These are phyloP conservation scores for Alternaria hordeiaustralica DNA, from an alignment of 2,329 filamentous ascomycete species.

Conservation along the genomic window DNA sequence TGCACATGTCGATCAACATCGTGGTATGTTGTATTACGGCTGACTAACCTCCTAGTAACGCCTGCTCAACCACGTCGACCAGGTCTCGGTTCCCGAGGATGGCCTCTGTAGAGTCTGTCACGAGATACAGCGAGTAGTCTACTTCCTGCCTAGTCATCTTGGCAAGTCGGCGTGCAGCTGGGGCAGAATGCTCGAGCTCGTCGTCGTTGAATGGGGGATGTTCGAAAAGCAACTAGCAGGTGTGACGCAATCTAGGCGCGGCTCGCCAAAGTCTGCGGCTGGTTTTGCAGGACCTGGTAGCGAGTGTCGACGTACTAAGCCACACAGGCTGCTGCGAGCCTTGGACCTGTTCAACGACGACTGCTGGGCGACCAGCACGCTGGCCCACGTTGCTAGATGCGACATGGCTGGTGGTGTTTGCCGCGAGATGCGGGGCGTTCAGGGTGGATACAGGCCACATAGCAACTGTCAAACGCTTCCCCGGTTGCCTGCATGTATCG, in stretches of 20 bases:
- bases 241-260: constrained; percentile 8
- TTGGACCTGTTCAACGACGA: not conserved
- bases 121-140: constrained; percentile 86
- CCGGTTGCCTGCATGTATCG: not conserved
- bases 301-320: not conserved
- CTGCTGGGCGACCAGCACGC: not conserved
- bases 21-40: not conserved
- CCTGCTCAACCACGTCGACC: constrained; percentile 73
- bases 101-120: constrained; percentile 88
- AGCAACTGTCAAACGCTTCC: not conserved
- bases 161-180: constrained; percentile 31
- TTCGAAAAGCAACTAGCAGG: not conserved
- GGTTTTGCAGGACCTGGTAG: not conserved
- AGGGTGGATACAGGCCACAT: not conserved
- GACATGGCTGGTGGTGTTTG: not conserved
- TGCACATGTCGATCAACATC: constrained; percentile 26
- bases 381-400: not conserved
- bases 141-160: constrained; percentile 46
- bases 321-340: not conserved
- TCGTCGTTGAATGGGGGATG: not conserved
- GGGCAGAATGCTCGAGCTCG: not conserved
- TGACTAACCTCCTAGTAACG: constrained; percentile 71
- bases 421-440: not conserved
- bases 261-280: not conserved
- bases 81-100: constrained; percentile 78